These are phyloP conservation scores for Flaveria brownii DNA, from an alignment of 129 eudicot genomes.

Conservation along the genomic window DNA sequence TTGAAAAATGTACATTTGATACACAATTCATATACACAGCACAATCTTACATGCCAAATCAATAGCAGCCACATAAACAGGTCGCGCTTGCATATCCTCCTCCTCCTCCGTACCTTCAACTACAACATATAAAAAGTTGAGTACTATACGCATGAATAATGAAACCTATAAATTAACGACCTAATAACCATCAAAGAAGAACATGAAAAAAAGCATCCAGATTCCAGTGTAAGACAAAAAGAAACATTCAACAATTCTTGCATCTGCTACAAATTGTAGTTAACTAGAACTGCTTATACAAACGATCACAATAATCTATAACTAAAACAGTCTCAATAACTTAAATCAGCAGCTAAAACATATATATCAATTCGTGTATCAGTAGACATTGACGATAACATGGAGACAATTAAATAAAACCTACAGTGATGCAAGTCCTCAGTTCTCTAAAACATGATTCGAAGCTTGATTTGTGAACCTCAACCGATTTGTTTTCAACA, in stretches of 20 bases:
- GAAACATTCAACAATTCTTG: background rate
- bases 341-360: background rate
- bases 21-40: slow-evolving; percentile 5
- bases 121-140: slow-evolving; percentile 23
- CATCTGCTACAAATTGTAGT: background rate
- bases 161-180: slow-evolving; percentile 3
- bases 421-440: background rate
- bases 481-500: background rate
- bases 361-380: background rate
- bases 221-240: background rate
- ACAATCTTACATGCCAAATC: slow-evolving; percentile 81
- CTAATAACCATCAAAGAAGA: background rate
- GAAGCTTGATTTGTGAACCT: slow-evolving; percentile 15
- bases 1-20: slow-evolving; percentile 9
- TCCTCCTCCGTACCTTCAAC: slow-evolving; percentile 74
- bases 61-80: slow-evolving; percentile 93
- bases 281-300: background rate
- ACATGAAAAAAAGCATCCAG: background rate
- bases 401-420: background rate
- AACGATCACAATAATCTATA: background rate
- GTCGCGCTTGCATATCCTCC: slow-evolving; percentile 82
- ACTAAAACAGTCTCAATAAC: background rate
- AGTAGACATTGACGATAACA: slow-evolving; percentile 6
- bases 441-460: background rate
- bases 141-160: background rate